Conservation (phyloP, 2,329 filamentous ascomycete genomes). For the Arthrobotrys entomopaga region DNA sequence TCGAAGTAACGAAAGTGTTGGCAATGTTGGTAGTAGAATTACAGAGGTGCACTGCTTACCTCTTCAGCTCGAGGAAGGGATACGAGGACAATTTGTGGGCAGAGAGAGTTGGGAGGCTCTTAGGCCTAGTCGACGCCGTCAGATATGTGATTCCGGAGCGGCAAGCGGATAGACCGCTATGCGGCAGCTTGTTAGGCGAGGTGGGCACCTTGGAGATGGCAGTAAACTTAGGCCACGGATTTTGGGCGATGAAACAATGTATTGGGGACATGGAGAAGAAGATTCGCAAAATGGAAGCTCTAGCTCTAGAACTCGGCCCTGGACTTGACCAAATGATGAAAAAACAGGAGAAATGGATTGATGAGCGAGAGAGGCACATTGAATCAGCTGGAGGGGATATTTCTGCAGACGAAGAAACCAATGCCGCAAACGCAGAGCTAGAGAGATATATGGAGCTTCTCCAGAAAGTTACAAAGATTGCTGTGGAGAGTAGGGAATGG, state of each 20-base stretch:
- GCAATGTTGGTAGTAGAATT: constrained; percentile 23
- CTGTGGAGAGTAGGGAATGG: background rate
- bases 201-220: constrained; percentile 14
- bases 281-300: background rate
- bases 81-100: constrained; percentile 12
- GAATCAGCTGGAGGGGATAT: constrained; percentile 7
- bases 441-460: background rate
- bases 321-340: background rate
- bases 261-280: background rate
- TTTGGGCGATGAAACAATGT: constrained; percentile 18
- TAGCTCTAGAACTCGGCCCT: background rate
- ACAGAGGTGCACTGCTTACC: constrained; percentile 6
- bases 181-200: constrained; percentile 3
- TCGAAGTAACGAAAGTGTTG: constrained; percentile 6
- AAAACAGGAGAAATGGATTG: background rate
- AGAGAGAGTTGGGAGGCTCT: constrained; percentile 2
- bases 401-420: background rate
- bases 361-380: background rate
- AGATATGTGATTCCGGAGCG: background rate
- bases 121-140: background rate
- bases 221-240: background rate
- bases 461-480: background rate
- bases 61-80: background rate
- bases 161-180: background rate
- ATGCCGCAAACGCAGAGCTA: background rate